These are phyloP conservation scores for Naganishia onofrii DNA, from an alignment of 768 basidiomycete genomes.

Conservation along the genomic window DNA sequence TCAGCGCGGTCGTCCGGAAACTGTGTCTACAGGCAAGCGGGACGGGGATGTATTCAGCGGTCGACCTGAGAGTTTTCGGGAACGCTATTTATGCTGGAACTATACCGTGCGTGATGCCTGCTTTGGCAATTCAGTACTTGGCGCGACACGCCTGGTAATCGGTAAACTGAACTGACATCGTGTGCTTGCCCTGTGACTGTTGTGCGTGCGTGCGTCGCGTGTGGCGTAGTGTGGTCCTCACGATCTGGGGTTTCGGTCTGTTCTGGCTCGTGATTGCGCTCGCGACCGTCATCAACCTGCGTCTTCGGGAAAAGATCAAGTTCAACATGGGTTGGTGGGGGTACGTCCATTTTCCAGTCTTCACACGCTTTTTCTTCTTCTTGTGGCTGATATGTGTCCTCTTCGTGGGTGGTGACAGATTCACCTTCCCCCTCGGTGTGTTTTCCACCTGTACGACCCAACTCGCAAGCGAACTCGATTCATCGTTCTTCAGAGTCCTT, in stretches of 20 bases:
- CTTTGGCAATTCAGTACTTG: too few relatives aligned
- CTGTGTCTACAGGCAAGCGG: slow-evolving; percentile 14
- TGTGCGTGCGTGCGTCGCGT: background rate
- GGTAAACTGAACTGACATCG: background rate
- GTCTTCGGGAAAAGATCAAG: slow-evolving; percentile 18
- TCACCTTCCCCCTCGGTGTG: slow-evolving; percentile 51
- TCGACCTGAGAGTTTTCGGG: slow-evolving; percentile 31
- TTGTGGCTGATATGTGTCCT: too few relatives aligned
- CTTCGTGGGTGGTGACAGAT: slow-evolving; percentile 1
- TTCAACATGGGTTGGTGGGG: slow-evolving; percentile 38
- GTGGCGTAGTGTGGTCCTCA: slow-evolving; percentile 35
- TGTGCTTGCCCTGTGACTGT: too few relatives aligned
- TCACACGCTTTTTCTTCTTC: too few relatives aligned
- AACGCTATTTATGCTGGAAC: slow-evolving; percentile 31
- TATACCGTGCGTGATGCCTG: slow-evolving; percentile 29
- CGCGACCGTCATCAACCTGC: slow-evolving; percentile 36
- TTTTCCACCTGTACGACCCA: slow-evolving; percentile 41
- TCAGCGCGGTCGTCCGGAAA: slow-evolving; percentile 38
- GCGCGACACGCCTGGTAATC: too few relatives aligned
- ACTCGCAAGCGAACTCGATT: slow-evolving; percentile 45
- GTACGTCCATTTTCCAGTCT: too few relatives aligned
- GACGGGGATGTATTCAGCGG: slow-evolving; percentile 17
- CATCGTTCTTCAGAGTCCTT: slow-evolving; percentile 43
- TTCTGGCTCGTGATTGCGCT: slow-evolving; percentile 46
- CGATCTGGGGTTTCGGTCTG: slow-evolving; percentile 50